Base-by-base conservation (phyloP, 768 basidiomycete species). In the Hysterangium stoloniferum region DNA sequence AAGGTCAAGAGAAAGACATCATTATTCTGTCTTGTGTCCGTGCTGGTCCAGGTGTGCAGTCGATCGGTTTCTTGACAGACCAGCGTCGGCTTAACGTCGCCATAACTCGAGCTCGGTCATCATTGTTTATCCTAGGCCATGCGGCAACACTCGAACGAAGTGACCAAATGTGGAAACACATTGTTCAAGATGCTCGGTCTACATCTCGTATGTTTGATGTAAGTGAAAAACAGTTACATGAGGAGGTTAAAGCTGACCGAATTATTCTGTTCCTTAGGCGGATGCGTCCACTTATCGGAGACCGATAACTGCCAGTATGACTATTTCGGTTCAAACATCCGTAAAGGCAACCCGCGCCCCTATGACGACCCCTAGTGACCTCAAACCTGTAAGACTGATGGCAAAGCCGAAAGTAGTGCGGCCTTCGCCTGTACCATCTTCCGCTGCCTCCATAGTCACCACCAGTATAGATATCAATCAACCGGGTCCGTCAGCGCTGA, bases 1-100 rank as follows among this genome's bases (percentile, higher is more conserved):
- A 99, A 66, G 96, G 96, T 42, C 96, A 99, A 69, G 96, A 99
- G 65, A 99, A 99, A 64, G 91, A 95, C 58, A 79, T 99, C 47
- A 95, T 99, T 67, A 97, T 99, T 57, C 74, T 99, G 17, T 98
- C 96, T 3, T 96, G 93, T 63, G 96, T 98, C 17, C 81, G 96
- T 55, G 87, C 92, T 8, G 93, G 96, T 4, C 82, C 88, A 15
- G 84, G 86, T n/a, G 64, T 91, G 17, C 75, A 77, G 52, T 78
- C 71, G 0, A 79, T 98, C 48, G 96, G 96, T 52, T 98, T 98
- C 72, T 75, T 98, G 40, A 31, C 52, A 80, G 87, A 95, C 64
- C 64, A 74, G 19, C 82, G 94, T 37, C 84, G 95, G 37, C 95
- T 98, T 88, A 98, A 99, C 65, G 95, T 99, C n/a, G 94, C 94